These are phyloP conservation scores for Melanomma pulvis-pyrius DNA, from an alignment of 495 filamentous ascomycete genomes.

Conservation along the genomic window DNA sequence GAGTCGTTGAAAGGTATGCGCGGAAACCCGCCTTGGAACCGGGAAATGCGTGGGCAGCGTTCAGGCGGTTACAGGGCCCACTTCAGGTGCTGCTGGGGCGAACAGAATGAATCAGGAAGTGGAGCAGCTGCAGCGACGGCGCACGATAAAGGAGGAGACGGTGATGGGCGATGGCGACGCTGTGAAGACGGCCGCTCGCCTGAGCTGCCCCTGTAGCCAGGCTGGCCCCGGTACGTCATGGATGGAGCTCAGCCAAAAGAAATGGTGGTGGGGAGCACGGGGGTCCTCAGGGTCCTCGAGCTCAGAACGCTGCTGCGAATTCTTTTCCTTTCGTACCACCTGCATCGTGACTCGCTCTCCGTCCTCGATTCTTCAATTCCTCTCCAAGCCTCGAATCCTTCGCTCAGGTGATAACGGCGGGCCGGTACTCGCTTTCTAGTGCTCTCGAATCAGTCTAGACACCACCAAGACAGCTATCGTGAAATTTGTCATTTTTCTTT, in stretches of 20 bases:
- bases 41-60: not conserved
- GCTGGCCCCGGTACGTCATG: slow-evolving; percentile 16
- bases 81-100: not conserved
- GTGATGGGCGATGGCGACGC: not conserved
- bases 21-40: not conserved
- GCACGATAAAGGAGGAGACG: slow-evolving; percentile 26
- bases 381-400: not conserved
- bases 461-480: slow-evolving; percentile 27
- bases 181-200: not conserved
- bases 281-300: not conserved
- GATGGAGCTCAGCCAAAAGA: slow-evolving; percentile 2
- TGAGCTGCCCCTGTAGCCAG: slow-evolving; percentile 1
- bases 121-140: slow-evolving; percentile 17
- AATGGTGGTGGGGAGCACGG: slow-evolving; percentile 20
- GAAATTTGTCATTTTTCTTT: slow-evolving; percentile 22
- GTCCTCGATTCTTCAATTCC: slow-evolving; percentile 10
- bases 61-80: not conserved
- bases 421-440: slow-evolving; percentile 3
- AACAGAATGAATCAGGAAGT: slow-evolving; percentile 11
- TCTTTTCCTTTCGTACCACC: not conserved
- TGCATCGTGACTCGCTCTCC: not conserved
- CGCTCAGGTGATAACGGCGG: not conserved
- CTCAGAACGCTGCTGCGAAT: too few species aligned
- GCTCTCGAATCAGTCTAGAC: slow-evolving; percentile 21
- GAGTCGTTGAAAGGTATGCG: not conserved